Conservation (phyloP, 2,329 filamentous ascomycete species). For the Xylariaceae sp. region DNA sequence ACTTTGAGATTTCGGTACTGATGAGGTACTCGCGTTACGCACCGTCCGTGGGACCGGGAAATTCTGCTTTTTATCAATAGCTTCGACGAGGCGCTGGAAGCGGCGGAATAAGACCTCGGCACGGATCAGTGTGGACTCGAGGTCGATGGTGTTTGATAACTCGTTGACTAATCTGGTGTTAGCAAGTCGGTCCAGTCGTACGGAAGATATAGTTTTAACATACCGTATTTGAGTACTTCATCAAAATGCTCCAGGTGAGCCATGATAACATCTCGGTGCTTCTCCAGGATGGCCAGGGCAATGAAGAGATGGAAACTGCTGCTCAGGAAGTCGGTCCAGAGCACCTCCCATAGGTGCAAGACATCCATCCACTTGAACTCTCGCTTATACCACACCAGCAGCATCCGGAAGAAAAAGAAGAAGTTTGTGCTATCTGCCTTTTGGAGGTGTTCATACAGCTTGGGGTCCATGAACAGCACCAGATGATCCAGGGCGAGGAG, state of each 20-base stretch:
- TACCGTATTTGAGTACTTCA: constrained; percentile 94
- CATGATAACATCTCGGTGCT: constrained; percentile 95
- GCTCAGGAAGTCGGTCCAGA: constrained; percentile 91
- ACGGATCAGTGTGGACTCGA: constrained; percentile 78
- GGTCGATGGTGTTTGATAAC: constrained; percentile 86
- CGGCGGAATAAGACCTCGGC: constrained; percentile 85
- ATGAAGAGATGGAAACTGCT: constrained; percentile 94
- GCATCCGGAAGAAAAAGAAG: constrained; percentile 99
- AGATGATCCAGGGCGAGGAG: constrained; percentile 89
- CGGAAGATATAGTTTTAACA: constrained; percentile 31
- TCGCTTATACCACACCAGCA: constrained; percentile 97
- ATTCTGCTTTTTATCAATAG: constrained; percentile 85
- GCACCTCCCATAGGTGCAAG: constrained; percentile 80
- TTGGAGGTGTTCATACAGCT: constrained; percentile 85
- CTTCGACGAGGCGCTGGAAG: constrained; percentile 84
- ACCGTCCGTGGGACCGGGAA: constrained; percentile 59
- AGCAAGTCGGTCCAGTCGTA: constrained; percentile 16
- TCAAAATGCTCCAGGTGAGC: constrained; percentile 91
- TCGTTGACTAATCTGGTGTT: constrained; percentile 69
- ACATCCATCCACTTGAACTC: constrained; percentile 91
- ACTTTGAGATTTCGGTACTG: constrained; percentile 18
- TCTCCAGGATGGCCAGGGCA: constrained; percentile 89
- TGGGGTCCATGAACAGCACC: constrained; percentile 93
- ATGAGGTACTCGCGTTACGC: constrained; percentile 14
- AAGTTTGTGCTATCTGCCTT: constrained; percentile 95